These are phyloP conservation scores for Leucocoprinus leucothites DNA, from an alignment of 768 basidiomycete species.

Conservation along the genomic window DNA sequence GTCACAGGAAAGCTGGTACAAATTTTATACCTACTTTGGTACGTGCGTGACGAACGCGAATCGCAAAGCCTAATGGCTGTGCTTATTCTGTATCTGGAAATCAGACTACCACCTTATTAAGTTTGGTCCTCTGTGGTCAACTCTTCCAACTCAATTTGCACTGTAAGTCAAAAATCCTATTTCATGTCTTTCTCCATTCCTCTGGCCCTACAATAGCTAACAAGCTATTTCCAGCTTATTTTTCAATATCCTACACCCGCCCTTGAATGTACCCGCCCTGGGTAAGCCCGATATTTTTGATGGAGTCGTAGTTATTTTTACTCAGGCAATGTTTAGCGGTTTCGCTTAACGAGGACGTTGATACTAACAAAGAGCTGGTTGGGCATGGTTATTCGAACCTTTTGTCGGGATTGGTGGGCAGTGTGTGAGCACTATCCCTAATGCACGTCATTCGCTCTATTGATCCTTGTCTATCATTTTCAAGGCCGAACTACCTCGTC, in stretches of 20 bases:
- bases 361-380: constrained; percentile 90
- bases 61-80: neutral
- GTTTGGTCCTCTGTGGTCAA: constrained; percentile 70
- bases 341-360: constrained; percentile 82
- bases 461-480: neutral
- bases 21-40: constrained; percentile 83
- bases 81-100: neutral
- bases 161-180: constrained; percentile 49
- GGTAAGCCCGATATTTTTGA: constrained; percentile 38
- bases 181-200: neutral
- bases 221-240: constrained; percentile 48
- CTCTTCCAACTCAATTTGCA: constrained; percentile 92
- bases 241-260: constrained; percentile 83
- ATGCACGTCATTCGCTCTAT: neutral
- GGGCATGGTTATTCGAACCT: constrained; percentile 93
- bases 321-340: constrained; percentile 49
- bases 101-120: constrained; percentile 60
- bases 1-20: constrained; percentile 64
- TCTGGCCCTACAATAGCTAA: too few relatives aligned
- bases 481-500: constrained; percentile 80
- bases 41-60: too few relatives aligned
- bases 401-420: constrained; percentile 73
- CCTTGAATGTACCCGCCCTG: constrained; percentile 86
- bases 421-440: constrained; percentile 53
- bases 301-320: neutral